Evolutionary conservation across 2,329 filamentous ascomycete genomes (phyloP), one percentile per base, ranked within the genome.

Genomic region (Botryotinia calthae): DNA sequence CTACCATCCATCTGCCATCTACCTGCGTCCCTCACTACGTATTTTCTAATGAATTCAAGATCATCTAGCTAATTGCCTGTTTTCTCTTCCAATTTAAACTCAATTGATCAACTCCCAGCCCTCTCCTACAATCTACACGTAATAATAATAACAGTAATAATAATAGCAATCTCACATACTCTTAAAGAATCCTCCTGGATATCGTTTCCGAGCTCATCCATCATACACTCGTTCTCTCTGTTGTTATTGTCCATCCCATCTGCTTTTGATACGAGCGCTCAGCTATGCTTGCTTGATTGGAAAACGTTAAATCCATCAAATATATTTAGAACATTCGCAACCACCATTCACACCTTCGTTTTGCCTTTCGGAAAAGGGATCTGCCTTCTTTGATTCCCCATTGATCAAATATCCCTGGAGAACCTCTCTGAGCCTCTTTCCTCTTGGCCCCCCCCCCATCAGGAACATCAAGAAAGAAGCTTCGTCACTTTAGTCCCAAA

Each of bases 401-500:
- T 59, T 40, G 22, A 70, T 51, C 28, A 51, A 48, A 54, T 22
- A 72, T 67, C 51, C 62, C 28, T 56, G 62, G 28, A 72, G 54
- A 65, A 42, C 56, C 44, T 71, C 37, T 51, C 63, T 63, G 54
- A 65, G 34, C 56, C 44, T 71, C 37, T 51, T 70, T 63, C 44
- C 66, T n/a, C 42, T 58, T 31, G 37, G 65, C 46, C 34, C 16
- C 58, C 46, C 34, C 16, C 58, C n/a, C 48, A 28, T 56, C 51
- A 56, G n/a, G 51, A 56, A 28, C 48, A 44, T 58, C 61, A 34
- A 48, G 70, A 40, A 71, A 59, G 44, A 51, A 72, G 70, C 69
- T 65, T 72, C 62, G 51, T 67, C 70, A 66, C 58, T 62, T 37
- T 40, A 65, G 59, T n/a, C 58, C n/a, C 34, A 51, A 54, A 56